Conservation (phyloP, 352 stramenopile genomes). For the Pilasporangium apinafurcum region DNA sequence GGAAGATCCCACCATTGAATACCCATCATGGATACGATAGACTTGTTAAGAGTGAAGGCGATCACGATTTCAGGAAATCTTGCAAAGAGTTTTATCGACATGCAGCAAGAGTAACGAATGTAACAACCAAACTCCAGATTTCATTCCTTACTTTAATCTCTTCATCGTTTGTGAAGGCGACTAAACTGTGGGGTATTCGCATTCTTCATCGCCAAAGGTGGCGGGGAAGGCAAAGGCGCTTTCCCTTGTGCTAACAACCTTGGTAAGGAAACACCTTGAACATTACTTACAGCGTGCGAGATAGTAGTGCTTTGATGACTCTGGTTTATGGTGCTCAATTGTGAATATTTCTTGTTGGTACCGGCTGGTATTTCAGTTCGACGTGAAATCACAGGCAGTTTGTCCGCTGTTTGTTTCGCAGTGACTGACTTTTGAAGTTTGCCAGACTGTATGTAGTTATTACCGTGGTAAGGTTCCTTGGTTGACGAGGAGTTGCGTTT, state of each 20-base stretch:
- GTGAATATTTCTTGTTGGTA: background rate
- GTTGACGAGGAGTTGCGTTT: too few species aligned
- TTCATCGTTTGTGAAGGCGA: constrained; percentile 54
- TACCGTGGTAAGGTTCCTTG: too few species aligned
- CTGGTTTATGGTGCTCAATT: background rate
- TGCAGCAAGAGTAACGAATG: too few species aligned
- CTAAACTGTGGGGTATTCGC: constrained; percentile 49
- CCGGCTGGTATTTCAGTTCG: background rate
- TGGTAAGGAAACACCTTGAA: constrained; percentile 19
- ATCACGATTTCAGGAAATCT: too few species aligned
- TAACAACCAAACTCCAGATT: too few species aligned
- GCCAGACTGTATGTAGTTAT: too few species aligned
- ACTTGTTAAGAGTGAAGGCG: too few species aligned
- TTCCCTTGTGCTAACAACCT: constrained; percentile 15
- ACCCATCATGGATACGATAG: too few species aligned
- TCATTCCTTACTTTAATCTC: too few species aligned
- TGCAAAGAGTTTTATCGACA: too few species aligned
- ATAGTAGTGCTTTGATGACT: background rate
- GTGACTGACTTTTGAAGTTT: constrained; percentile 2
- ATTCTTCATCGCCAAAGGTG: constrained; percentile 24
- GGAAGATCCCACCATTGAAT: too few species aligned
- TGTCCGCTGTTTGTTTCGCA: constrained; percentile 6
- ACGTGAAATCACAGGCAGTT: constrained; percentile 12
- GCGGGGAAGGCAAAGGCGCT: constrained; percentile 25
- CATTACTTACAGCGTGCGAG: background rate